These are phyloP conservation scores for Melaleuca quinquenervia DNA, from an alignment of 345 rosid species.

Conservation along the genomic window DNA sequence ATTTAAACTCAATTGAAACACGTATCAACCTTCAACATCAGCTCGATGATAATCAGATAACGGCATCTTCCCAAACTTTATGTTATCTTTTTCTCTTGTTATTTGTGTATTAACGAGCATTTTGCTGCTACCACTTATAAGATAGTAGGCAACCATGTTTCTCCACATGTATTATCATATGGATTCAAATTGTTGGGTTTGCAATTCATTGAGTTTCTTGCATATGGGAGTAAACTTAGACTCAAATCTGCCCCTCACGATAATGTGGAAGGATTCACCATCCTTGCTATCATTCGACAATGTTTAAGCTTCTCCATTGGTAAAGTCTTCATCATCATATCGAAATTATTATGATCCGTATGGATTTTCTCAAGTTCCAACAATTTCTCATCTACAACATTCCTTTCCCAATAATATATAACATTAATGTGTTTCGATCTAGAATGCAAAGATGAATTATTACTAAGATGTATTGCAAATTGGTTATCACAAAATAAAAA, in stretches of 20 bases:
- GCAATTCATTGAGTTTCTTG: too few species aligned
- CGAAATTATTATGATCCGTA: background rate
- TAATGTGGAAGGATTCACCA: background rate
- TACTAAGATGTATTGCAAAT: background rate
- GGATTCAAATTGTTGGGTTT: too few species aligned
- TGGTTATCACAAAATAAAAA: background rate
- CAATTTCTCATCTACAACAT: background rate
- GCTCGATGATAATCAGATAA: too few species aligned
- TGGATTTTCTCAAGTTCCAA: background rate
- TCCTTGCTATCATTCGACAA: background rate
- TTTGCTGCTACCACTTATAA: too few species aligned
- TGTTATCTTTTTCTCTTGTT: too few species aligned
- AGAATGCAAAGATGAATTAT: background rate
- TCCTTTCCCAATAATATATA: background rate
- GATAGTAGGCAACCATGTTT: too few species aligned
- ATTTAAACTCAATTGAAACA: too few species aligned
- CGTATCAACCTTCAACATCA: too few species aligned
- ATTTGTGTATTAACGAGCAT: too few species aligned
- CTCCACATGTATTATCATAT: too few species aligned
- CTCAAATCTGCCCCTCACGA: background rate
- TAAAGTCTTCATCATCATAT: background rate
- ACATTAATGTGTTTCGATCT: background rate
- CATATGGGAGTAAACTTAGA: background rate
- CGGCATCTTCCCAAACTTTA: too few species aligned
- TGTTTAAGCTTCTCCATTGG: background rate